Base-by-base conservation (phyloP, 371 early-diverging fungal species). In the Zychaea mexicana region DNA sequence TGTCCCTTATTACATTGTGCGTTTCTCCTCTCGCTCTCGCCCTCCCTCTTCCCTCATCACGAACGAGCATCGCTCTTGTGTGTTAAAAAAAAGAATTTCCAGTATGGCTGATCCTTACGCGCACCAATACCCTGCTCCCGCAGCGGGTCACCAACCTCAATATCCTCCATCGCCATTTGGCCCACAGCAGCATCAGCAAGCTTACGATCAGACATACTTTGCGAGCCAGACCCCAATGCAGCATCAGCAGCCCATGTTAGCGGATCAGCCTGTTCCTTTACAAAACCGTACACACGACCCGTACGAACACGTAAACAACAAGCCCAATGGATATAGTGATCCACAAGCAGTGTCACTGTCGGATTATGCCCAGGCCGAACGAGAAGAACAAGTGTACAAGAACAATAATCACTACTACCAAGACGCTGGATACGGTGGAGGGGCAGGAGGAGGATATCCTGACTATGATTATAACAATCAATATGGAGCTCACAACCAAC, bases 101-200 rank as follows among this genome's bases (percentile, higher is more conserved):
- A 42, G 39, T 9, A 63, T 63, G 64, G 57, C 67, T 22, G 72
- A 72, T 54, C 72, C 72, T 0, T 72, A 68, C 38, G 66, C 68
- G 31, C 49, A 62, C 21, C 68, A 72, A 53, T 72, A 72, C 32
- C 65, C 65, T 19, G 32, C 72, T 30, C 60, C 70, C 19, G 28
- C 38, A 15, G 15, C 67, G 1, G 22, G 26, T 24, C 55, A 42
- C 15, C 64, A 62, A 7, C 54, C 52, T 56, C 62, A 64, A 22
- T 64, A 59, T 19, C 47, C 57, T n/a, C 31, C 26, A 15, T 53
- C 54, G 27, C 62, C 59, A n/a, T 45, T 46, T 17, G 52, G 39
- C 52, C 31, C 61, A 28, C 53, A 58, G 7, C 61, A 60, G 7
- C 64, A 68, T 21, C 67, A 46, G 30, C 55, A 53, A 22, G 32